These are phyloP conservation scores for Blastobotrys serpentis DNA, from an alignment of 1,139 yeast species.

Conservation along the genomic window DNA sequence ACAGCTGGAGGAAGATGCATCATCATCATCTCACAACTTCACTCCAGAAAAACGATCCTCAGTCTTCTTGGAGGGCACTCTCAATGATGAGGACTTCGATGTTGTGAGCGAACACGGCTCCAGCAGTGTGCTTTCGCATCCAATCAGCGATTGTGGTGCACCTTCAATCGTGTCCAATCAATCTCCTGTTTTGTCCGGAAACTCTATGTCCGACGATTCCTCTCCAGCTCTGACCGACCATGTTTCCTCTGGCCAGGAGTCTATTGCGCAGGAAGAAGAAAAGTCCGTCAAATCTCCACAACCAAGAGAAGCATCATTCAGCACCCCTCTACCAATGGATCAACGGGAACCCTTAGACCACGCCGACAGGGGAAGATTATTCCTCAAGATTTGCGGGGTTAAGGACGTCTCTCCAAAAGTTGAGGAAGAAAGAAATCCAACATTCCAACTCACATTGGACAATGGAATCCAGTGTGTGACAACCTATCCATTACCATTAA, in stretches of 20 bases:
- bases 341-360: slow-evolving; percentile 31
- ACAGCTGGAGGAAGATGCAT: background rate
- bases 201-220: background rate
- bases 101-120: background rate
- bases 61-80: background rate
- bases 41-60: background rate
- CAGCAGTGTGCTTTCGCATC: background rate
- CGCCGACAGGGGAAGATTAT: slow-evolving; percentile 71
- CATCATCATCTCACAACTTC: background rate
- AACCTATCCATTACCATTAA: slow-evolving; percentile 60
- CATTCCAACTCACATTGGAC: slow-evolving; percentile 69
- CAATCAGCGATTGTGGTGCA: slow-evolving; percentile 5
- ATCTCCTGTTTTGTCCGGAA: no score
- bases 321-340: background rate
- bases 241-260: slow-evolving; percentile 1
- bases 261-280: background rate
- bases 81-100: background rate
- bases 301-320: background rate
- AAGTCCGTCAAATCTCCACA: background rate
- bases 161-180: no score
- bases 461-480: slow-evolving; percentile 85
- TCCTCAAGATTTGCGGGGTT: slow-evolving; percentile 64
- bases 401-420: slow-evolving; percentile 57
- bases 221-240: background rate
- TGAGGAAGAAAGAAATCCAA: slow-evolving; percentile 41